Conservation (phyloP, 225 moss, liverwort and hornwort species). For the Marchantia paleacea region DNA sequence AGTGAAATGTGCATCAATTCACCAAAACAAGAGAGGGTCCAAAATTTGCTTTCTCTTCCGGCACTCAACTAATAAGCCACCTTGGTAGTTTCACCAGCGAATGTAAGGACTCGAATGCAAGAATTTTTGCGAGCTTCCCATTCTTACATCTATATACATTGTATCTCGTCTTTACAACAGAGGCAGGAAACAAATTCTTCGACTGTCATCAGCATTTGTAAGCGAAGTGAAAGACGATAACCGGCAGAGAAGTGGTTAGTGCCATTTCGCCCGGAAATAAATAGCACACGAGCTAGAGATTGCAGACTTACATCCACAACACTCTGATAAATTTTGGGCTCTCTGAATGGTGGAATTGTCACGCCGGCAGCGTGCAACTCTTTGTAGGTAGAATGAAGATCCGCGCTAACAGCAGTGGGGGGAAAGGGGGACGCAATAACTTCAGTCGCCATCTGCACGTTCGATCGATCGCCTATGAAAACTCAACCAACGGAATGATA, state of each 20-base stretch:
- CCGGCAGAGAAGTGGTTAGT: not conserved
- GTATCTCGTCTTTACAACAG: not conserved
- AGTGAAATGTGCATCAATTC: too few species aligned
- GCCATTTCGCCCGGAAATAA: not conserved
- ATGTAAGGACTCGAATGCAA: too few species aligned
- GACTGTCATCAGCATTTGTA: not conserved
- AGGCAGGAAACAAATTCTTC: not conserved
- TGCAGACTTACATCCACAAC: slow-evolving; percentile 16
- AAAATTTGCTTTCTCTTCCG: too few species aligned
- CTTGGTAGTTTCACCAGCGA: too few species aligned
- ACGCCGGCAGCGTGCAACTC: slow-evolving; percentile 10
- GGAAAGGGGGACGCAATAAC: not conserved
- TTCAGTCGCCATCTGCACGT: not conserved
- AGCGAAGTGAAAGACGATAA: not conserved
- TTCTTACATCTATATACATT: too few species aligned
- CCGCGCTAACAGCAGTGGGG: slow-evolving; percentile 14
- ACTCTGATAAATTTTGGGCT: slow-evolving; percentile 33
- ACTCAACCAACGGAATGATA: too few species aligned
- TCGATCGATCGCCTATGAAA: not conserved
- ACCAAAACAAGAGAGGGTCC: too few species aligned
- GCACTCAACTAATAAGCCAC: too few species aligned
- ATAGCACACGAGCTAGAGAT: not conserved
- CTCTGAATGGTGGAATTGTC: slow-evolving; percentile 31
- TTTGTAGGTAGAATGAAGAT: slow-evolving; percentile 20
- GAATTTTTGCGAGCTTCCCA: too few species aligned